Evolutionary conservation across 139 green algal species (phyloP).

Genomic region (Prasinococcaceae sp.): DNA sequence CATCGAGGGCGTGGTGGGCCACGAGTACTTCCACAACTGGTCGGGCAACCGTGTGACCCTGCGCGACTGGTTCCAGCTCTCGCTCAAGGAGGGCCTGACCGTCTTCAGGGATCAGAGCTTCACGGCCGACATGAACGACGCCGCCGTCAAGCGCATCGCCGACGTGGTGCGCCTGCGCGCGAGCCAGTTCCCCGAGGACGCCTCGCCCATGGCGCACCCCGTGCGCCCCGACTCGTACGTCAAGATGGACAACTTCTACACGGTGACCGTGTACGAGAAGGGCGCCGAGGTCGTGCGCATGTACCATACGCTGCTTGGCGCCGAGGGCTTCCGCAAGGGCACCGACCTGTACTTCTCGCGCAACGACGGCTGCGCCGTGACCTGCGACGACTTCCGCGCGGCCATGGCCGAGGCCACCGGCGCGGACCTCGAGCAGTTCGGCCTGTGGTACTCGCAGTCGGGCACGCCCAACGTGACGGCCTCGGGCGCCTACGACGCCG

Average conservation of each 20-base stretch:
- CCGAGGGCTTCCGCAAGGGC: slow-evolving; percentile 83
- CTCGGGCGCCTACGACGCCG: slow-evolving; percentile 48
- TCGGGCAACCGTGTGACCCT: slow-evolving; percentile 81
- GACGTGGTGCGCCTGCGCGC: slow-evolving; percentile 54
- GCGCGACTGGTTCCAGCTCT: slow-evolving; percentile 97
- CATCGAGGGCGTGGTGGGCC: slow-evolving; percentile 79
- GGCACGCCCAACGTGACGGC: slow-evolving; percentile 71
- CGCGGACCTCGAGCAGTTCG: slow-evolving; percentile 54
- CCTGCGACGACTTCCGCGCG: slow-evolving; percentile 90
- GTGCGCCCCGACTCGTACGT: slow-evolving; percentile 91
- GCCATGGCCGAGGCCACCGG: slow-evolving; percentile 93
- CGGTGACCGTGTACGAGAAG: slow-evolving; percentile 52
- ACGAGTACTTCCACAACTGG: slow-evolving; percentile 96
- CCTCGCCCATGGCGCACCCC: slow-evolving; percentile 86
- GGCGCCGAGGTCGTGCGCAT: slow-evolving; percentile 78
- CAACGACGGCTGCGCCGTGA: slow-evolving; percentile 89
- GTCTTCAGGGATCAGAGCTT: slow-evolving; percentile 91
- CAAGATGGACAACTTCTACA: slow-evolving; percentile 99
- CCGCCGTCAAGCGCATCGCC: slow-evolving; percentile 83
- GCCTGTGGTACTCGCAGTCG: slow-evolving; percentile 53
- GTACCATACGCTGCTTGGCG: slow-evolving; percentile 84
- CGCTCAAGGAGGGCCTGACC: slow-evolving; percentile 79
- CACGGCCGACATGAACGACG: slow-evolving; percentile 80
- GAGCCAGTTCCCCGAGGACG: slow-evolving; percentile 85
- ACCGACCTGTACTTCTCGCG: slow-evolving; percentile 98